A percentile compares a stretch with the other conserved stretches of the same genome.
Conservation (phyloP, 371 early-diverging fungal genomes). For the Syncephalastrum sp. region DNA sequence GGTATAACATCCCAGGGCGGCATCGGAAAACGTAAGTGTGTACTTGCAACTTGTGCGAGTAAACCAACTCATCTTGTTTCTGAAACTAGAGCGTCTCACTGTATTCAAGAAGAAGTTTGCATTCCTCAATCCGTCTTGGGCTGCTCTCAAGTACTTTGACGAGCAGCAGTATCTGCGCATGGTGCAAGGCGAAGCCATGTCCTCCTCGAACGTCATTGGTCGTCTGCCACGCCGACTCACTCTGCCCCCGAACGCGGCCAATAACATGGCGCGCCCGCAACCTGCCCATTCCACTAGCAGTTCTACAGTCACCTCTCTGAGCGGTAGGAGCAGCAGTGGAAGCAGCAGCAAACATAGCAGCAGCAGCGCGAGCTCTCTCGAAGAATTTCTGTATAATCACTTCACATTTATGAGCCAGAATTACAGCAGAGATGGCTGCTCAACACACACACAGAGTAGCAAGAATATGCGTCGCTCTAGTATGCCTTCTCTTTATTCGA, state of each 20-base stretch:
- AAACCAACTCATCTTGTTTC: background rate
- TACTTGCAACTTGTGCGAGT: background rate
- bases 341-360: too few relatives aligned
- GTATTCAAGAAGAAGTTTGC: conserved; percentile 23
- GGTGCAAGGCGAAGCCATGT: conserved; percentile 23
- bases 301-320: too few relatives aligned
- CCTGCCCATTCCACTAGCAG: too few relatives aligned
- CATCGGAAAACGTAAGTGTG: conserved; percentile 41
- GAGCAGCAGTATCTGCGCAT: conserved; percentile 27
- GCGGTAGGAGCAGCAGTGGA: too few relatives aligned
- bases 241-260: conserved; percentile 4
- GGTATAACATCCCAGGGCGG: conserved; percentile 44
- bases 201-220: conserved; percentile 18
- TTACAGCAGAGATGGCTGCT: too few relatives aligned
- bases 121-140: conserved; percentile 30
- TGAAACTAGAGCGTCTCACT: conserved; percentile 20
- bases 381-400: too few relatives aligned
- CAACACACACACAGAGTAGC: too few relatives aligned
- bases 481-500: too few relatives aligned
- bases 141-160: conserved; percentile 33
- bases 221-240: conserved; percentile 17
- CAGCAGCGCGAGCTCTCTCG: too few relatives aligned
- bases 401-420: too few relatives aligned
- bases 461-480: too few relatives aligned
- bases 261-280: too few relatives aligned